A percentile compares a stretch with the other conserved stretches of the same genome.
Conservation (phyloP, 768 basidiomycete genomes). For the Daedaleopsis nitida region DNA sequence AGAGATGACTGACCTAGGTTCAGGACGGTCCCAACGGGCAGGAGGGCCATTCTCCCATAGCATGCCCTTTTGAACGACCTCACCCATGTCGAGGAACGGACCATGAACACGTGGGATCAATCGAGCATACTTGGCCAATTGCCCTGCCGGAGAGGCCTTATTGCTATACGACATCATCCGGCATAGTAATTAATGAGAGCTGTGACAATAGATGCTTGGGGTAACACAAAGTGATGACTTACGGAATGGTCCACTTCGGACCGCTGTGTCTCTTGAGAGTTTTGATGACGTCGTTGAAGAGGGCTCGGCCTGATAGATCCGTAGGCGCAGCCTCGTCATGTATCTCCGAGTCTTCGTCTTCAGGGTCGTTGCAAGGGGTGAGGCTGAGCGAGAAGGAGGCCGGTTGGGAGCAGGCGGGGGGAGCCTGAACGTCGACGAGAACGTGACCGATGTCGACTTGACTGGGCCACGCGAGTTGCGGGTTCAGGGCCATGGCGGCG, state of each 20-base stretch:
- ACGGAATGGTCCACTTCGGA: neutral
- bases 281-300: neutral
- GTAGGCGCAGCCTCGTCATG: neutral
- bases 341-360: too few relatives aligned
- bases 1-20: too few relatives aligned
- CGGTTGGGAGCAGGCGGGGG: too few relatives aligned
- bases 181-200: too few relatives aligned
- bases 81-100: neutral
- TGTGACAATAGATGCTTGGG: neutral
- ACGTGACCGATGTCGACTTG: too few relatives aligned
- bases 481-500: too few relatives aligned
- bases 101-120: neutral
- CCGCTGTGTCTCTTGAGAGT: neutral
- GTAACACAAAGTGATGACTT: neutral
- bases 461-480: too few relatives aligned
- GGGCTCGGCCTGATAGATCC: neutral
- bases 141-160: neutral
- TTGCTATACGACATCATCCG: too few relatives aligned
- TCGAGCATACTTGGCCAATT: neutral
- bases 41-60: neutral
- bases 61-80: neutral
- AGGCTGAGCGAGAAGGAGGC: too few relatives aligned
- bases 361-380: too few relatives aligned
- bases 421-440: too few relatives aligned
- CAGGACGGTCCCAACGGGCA: neutral